A percentile compares a stretch with the other conserved stretches of the same genome.
Evolutionary conservation across 805 yeast species (phyloP).

Genomic region (Isabelozyma gotoi): DNA sequence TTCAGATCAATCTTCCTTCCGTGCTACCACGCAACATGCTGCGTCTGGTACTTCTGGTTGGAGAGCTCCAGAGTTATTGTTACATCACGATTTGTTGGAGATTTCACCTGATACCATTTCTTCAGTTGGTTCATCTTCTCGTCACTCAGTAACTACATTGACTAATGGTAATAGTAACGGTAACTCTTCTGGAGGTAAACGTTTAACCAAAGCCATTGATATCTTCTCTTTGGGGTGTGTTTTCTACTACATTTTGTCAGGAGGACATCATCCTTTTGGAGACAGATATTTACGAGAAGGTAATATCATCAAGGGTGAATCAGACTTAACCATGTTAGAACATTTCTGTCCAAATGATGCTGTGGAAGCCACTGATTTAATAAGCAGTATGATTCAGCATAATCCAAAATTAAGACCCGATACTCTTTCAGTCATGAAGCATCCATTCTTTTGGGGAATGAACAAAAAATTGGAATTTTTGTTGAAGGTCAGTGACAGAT

Average conservation of each 20-base stretch:
- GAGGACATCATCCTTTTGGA: constrained; percentile 95
- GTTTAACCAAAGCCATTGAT: constrained; percentile 87
- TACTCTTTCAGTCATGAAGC: constrained; percentile 65
- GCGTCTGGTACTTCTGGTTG: constrained; percentile 95
- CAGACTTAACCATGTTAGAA: constrained; percentile 48
- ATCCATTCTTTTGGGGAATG: constrained; percentile 85
- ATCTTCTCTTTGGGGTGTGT: constrained; percentile 95
- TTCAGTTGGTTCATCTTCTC: constrained; percentile 18
- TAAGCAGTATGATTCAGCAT: constrained; percentile 65
- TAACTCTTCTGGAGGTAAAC: constrained; percentile 29
- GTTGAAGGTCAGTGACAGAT: constrained; percentile 84
- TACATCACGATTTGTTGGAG: constrained; percentile 37
- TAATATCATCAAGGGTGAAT: constrained; percentile 73
- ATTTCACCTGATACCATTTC: constrained; percentile 39
- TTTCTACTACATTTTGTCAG: constrained; percentile 78
- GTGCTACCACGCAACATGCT: constrained; percentile 88
- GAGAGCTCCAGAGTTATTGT: constrained; percentile 91
- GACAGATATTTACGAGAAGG: constrained; percentile 84
- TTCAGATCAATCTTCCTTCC: constrained; percentile 86
- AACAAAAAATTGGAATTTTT: constrained; percentile 79
- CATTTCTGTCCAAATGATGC: constrained; percentile 40
- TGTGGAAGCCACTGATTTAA: constrained; percentile 70
- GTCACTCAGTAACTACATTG: constrained; percentile 12
- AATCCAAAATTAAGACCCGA: constrained; percentile 74
- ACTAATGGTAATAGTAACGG: constrained; percentile 3